These are phyloP conservation scores for Cutaneotrichosporon arboriforme DNA, from an alignment of 1,284 basidiomycete species.

Conservation along the genomic window DNA sequence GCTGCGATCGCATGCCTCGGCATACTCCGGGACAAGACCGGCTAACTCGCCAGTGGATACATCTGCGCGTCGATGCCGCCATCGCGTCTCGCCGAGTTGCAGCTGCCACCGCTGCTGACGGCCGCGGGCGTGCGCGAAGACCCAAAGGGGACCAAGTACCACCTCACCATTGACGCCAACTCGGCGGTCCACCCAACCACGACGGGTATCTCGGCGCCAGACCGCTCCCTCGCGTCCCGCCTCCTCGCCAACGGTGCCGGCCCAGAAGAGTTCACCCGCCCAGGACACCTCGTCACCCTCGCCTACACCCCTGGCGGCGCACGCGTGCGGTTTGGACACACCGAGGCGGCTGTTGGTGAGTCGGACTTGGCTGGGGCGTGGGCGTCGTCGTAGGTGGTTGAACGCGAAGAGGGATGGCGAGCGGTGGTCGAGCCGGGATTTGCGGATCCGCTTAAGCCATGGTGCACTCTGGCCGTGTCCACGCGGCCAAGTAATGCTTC, in stretches of 20 bases:
- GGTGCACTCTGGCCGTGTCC: too few species aligned
- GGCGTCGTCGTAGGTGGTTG: not conserved
- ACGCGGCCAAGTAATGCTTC: too few species aligned
- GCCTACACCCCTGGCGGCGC: conserved; percentile 82
- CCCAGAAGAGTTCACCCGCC: conserved; percentile 78
- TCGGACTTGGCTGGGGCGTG: conserved; percentile 7
- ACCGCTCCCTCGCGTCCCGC: conserved; percentile 80
- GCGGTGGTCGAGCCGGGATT: too few species aligned
- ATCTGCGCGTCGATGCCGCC: conserved; percentile 83
- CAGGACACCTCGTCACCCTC: conserved; percentile 92
- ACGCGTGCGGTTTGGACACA: conserved; percentile 81
- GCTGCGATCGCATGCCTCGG: too few species aligned
- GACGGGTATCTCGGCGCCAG: conserved; percentile 95
- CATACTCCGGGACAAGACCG: too few species aligned
- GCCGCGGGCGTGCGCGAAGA: conserved; percentile 67
- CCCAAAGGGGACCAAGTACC: conserved; percentile 88
- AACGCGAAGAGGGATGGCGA: not conserved
- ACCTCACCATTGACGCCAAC: conserved; percentile 90
- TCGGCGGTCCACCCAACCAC: conserved; percentile 50
- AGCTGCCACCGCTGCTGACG: conserved; percentile 89
- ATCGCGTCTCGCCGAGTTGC: conserved; percentile 69
- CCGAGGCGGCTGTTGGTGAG: conserved; percentile 73
- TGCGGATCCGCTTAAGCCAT: too few species aligned
- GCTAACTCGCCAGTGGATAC: conserved; percentile 64
- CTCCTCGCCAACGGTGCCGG: conserved; percentile 62